Base-by-base conservation (phyloP, 2,329 filamentous ascomycete genomes). In the Pseudocercospora fuligena region DNA sequence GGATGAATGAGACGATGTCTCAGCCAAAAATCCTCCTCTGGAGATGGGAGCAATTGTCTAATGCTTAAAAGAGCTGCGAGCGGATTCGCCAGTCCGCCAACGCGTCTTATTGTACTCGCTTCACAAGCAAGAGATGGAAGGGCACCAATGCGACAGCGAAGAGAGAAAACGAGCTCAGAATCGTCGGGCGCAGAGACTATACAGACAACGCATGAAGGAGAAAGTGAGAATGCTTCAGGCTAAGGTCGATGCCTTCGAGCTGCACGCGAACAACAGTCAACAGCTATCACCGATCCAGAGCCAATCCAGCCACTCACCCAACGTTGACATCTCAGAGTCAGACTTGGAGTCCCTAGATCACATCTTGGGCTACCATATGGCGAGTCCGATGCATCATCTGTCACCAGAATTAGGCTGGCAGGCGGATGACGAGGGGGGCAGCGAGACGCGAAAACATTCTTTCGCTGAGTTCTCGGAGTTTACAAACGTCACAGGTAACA, bases 151-250 rank as follows among this genome's bases (percentile, higher is more conserved):
- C 2, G 43, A 47, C 43, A 47, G 43, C 43, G 43, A 21, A 47
- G 43, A 47, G n/a, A 47, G 21, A 5, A 47, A 47, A 11, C 43
- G 43, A 47, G 43, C 43, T n/a, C 43, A 47, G 43, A 47, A 47
- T 47, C 43, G 43, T 47, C 43, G 21, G 43, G 43, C 43, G 21
- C 43, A 47, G 21, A 47, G 43, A 23, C n/a, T 47, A 19, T 47
- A 47, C 43, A 47, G 43, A 23, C 43, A 47, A 47, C 43, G 43
- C n/a, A 47, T 47, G 43, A 47, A 47, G n/a, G 43, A 47, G 43
- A 47, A 47, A 47, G 43, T 47, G 43, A 47, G 21, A n/a, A 21
- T 47, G 43, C 43, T 47, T 12, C 43, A 47, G 43, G 43, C 43
- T 12, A 47, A 47, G 6, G 43, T 47, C 43, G 43, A 47, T 11